phyloP scores from a whole-genome alignment of 148 eudicot genomes.

The Rhododendron griersonianum region DNA sequence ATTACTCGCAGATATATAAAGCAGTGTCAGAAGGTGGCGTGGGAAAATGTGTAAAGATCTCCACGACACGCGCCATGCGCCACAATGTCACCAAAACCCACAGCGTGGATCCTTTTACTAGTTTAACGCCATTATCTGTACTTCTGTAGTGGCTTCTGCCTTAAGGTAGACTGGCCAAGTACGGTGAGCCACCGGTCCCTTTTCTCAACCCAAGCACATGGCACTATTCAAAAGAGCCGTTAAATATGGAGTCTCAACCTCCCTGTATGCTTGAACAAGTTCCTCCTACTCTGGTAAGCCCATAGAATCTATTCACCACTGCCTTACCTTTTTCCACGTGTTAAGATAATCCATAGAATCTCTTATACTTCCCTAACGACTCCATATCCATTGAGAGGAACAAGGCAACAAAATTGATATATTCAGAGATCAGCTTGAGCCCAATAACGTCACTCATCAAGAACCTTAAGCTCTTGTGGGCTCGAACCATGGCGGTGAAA shows the following conservation, averaged over 20 bases:
- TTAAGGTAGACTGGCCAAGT: background rate
- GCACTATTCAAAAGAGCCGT: background rate
- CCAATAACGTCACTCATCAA: background rate
- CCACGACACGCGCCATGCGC: background rate
- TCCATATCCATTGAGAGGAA: background rate
- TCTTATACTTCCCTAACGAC: background rate
- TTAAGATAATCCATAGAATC: background rate
- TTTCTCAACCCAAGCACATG: background rate
- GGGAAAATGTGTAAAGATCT: background rate
- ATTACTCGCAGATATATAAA: background rate
- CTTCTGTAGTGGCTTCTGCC: background rate
- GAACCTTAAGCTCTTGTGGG: background rate
- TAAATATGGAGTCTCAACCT: background rate
- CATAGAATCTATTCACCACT: background rate
- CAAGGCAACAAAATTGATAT: background rate
- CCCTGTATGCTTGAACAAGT: background rate
- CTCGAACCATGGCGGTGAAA: background rate
- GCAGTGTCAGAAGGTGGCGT: background rate
- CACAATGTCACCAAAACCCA: background rate
- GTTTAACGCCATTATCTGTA: background rate
- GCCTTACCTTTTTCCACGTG: background rate
- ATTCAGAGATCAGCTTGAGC: background rate
- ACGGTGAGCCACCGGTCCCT: background rate
- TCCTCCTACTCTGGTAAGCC: background rate
- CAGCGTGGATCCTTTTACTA: background rate